These are phyloP conservation scores for Blepharisma undulans DNA, from an alignment of 169 alveolate species.

Conservation along the genomic window DNA sequence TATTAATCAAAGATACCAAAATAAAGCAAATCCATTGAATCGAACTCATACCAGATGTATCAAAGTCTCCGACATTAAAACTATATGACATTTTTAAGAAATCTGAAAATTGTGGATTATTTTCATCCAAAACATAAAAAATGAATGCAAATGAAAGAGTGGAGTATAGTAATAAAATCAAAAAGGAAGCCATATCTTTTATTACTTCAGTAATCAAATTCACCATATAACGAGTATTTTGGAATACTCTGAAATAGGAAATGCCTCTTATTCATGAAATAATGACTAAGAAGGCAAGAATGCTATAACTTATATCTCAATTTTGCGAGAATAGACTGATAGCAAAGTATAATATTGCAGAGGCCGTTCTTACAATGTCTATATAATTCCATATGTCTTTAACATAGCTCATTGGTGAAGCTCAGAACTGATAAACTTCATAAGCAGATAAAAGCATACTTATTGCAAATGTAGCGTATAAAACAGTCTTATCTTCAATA, in stretches of 20 bases:
- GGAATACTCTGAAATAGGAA: slow-evolving; percentile 14
- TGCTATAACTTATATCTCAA: not conserved
- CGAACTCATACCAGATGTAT: not conserved
- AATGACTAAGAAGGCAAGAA: not conserved
- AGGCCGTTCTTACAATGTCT: not conserved
- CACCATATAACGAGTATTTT: slow-evolving; percentile 5
- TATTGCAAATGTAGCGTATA: not conserved
- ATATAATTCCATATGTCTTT: not conserved
- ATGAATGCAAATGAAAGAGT: slow-evolving; percentile 14
- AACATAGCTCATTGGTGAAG: not conserved
- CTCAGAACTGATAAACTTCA: not conserved
- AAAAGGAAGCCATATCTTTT: slow-evolving; percentile 22
- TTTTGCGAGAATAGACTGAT: not conserved
- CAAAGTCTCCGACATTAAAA: not conserved
- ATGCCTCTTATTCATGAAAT: not conserved
- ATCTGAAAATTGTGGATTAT: not conserved
- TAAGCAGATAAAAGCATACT: not conserved
- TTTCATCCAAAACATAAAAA: not conserved
- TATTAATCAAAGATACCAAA: not conserved
- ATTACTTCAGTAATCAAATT: not conserved
- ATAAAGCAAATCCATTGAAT: slow-evolving; percentile 22
- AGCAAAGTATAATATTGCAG: not conserved
- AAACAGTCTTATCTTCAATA: not conserved
- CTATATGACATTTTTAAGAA: not conserved
- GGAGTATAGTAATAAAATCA: not conserved